These are phyloP conservation scores for Saccharomyces hybrid DNA, from an alignment of 1,139 yeast species.

Conservation along the genomic window DNA sequence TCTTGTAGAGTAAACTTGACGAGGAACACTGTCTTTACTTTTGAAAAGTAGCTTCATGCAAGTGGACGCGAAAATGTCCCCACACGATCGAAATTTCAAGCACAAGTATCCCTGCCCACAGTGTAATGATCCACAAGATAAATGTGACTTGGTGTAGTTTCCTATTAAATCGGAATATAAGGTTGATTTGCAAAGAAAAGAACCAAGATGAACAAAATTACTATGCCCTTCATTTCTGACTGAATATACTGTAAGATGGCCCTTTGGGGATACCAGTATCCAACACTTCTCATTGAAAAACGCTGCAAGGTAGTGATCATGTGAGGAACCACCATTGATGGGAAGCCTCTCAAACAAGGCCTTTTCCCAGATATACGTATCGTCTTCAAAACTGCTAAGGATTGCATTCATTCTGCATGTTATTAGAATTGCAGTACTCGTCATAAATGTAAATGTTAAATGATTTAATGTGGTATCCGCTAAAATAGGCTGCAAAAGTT, in stretches of 20 bases:
- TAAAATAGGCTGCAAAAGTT: not conserved
- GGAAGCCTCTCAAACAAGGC: not conserved
- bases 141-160: not conserved
- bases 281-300: not conserved
- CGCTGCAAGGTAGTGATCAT: not conserved
- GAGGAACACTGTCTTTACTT: not conserved
- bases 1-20: not conserved
- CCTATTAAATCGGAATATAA: not conserved
- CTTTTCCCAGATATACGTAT: constrained; percentile 1
- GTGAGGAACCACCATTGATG: not conserved
- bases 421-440: not conserved
- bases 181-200: not conserved
- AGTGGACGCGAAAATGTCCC: not conserved
- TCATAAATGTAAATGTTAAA: not conserved
- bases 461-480: not conserved
- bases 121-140: not conserved
- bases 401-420: not conserved
- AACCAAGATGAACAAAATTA: not conserved
- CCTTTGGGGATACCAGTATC: not conserved
- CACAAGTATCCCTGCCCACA: not conserved
- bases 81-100: not conserved
- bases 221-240: not conserved
- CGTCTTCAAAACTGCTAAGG: not conserved
- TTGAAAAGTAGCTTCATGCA: not conserved
- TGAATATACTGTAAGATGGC: not conserved